Conservation (phyloP, 495 filamentous ascomycete genomes). For the Glutinoglossum americanum region DNA sequence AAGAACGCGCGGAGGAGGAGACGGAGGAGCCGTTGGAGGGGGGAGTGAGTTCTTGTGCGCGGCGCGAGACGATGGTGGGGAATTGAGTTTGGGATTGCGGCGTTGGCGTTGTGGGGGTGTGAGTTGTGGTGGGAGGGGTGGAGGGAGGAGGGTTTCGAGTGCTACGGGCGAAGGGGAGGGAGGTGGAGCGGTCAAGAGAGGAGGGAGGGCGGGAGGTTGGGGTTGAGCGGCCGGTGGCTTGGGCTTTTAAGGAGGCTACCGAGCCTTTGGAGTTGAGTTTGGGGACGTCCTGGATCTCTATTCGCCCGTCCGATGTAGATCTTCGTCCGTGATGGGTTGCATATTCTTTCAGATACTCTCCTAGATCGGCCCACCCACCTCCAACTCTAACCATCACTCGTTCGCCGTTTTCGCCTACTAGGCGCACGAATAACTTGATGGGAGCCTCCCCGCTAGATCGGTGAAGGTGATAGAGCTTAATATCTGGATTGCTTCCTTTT, state of each 20-base stretch:
- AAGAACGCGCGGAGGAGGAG: constrained; percentile 21
- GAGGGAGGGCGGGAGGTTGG: background rate
- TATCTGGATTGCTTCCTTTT: constrained; percentile 27
- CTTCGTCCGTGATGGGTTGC: constrained; percentile 65
- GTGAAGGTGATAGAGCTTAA: constrained; percentile 85
- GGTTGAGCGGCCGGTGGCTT: background rate
- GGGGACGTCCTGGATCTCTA: constrained; percentile 30
- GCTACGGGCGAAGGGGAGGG: background rate
- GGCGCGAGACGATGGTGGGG: too few species aligned
- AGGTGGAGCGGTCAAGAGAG: background rate
- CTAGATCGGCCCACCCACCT: constrained; percentile 88
- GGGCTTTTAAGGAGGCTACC: background rate
- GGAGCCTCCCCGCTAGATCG: constrained; percentile 50
- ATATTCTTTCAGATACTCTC: constrained; percentile 86
- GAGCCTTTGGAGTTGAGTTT: constrained; percentile 19
- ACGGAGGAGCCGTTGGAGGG: constrained; percentile 10
- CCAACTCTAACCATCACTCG: constrained; percentile 95
- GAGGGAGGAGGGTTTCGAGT: too few species aligned
- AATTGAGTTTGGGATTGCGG: too few species aligned
- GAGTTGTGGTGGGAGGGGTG: too few species aligned
- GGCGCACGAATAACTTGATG: constrained; percentile 79
- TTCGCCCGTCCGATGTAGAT: constrained; percentile 18
- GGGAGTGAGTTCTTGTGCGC: background rate
- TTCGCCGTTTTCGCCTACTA: constrained; percentile 75
- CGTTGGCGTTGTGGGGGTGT: too few species aligned